Conservation (phyloP, 2,329 filamentous ascomycete genomes). For the Neoarthrinium moseri region DNA sequence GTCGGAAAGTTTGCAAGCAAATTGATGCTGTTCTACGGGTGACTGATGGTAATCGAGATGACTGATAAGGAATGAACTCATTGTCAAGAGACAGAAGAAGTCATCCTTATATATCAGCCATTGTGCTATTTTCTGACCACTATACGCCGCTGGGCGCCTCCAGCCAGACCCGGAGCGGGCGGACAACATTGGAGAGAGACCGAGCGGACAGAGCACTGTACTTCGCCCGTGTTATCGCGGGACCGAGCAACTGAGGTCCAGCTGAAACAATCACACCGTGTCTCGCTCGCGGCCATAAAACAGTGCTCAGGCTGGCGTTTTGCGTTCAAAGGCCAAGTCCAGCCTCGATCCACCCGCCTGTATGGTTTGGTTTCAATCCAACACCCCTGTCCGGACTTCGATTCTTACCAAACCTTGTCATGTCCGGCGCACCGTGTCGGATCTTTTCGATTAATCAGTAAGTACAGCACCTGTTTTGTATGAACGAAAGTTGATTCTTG, state of each 20-base stretch:
- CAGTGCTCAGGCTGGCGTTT: background rate
- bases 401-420: background rate
- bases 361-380: conserved; percentile 4
- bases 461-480: too few species aligned
- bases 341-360: background rate
- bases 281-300: background rate
- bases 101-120: background rate
- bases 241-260: background rate
- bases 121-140: background rate
- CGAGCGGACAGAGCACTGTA: conserved; percentile 1
- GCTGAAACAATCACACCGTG: background rate
- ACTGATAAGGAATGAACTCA: background rate
- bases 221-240: background rate
- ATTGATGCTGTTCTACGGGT: background rate
- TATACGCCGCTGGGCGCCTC: background rate
- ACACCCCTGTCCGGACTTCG: conserved; percentile 1
- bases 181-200: conserved; percentile 1
- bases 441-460: background rate
- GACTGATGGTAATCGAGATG: background rate
- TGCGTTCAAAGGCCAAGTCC: background rate
- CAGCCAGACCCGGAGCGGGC: background rate
- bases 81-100: background rate
- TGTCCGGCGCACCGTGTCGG: conserved; percentile 4
- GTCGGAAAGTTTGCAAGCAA: background rate
- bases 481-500: too few species aligned